Evolutionary conservation across 768 basidiomycete genomes (phyloP).

Genomic region (Collybiopsis confluens): DNA sequence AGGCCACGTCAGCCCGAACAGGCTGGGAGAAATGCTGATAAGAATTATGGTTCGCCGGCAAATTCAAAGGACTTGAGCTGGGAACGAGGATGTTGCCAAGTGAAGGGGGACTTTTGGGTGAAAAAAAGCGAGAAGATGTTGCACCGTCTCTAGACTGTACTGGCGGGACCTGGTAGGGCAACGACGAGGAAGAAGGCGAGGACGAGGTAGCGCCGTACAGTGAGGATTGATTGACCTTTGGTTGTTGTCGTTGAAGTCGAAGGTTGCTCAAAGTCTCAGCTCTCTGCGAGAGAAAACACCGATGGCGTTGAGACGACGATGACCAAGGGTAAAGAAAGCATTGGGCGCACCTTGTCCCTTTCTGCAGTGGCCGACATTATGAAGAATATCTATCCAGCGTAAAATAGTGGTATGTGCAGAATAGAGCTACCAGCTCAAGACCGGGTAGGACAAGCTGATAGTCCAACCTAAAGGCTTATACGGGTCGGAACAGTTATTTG

Average conservation of each 20-base stretch:
- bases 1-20: constrained; percentile 37
- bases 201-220: constrained; percentile 23
- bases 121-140: constrained; percentile 58
- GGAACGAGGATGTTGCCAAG: constrained; percentile 67
- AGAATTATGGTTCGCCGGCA: constrained; percentile 34
- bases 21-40: constrained; percentile 36
- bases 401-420: neutral
- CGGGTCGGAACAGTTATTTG: constrained; percentile 8
- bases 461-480: constrained; percentile 3
- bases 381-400: neutral
- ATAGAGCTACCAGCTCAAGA: neutral
- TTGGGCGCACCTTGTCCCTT: constrained; percentile 1
- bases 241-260: constrained; percentile 31
- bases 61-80: constrained; percentile 61
- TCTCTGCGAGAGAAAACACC: constrained; percentile 22
- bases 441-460: neutral
- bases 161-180: constrained; percentile 38
- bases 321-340: too few relatives aligned
- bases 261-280: constrained; percentile 43
- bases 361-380: constrained; percentile 1
- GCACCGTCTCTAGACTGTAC: constrained; percentile 76
- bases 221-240: constrained; percentile 20
- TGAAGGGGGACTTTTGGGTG: constrained; percentile 38
- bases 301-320: neutral
- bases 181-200: constrained; percentile 18